Base-by-base conservation (phyloP, 1,139 yeast species). In the Yamadazyma taylorii region DNA sequence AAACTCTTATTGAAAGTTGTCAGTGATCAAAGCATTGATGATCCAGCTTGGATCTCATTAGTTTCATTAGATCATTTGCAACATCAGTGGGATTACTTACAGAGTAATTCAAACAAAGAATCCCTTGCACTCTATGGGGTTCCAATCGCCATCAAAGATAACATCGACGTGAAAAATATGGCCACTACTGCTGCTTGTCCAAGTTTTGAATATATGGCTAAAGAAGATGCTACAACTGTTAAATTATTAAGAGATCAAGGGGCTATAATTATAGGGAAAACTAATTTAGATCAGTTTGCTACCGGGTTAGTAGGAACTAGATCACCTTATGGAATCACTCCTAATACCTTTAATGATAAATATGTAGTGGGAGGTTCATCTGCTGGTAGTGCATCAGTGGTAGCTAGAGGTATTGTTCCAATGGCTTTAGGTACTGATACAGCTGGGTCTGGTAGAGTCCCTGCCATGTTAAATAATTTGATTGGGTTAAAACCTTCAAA, bases 381-480 rank as follows among this genome's bases (percentile, higher is more conserved):
- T 24, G 88, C 97, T 2, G 98, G 98, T n/a, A 86, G 96, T 16
- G 95, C 96, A 5, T 81, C 83, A 12, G 92, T 83, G 21, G 97
- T 88, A 15, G 89, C 89, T 14, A 73, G 89, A 49, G 97, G 97
- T 39, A 72, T 83, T 38, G 96, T 86, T 13, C 96, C 97, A 19
- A 53, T 90, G 36, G 73, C 96, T 3, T 71, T 92, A 50, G 97
- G 97, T 34, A 90, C 97, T 6, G 98, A 92, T 57, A 92, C 98
- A 31, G 97, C 97, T n/a, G 98, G 98, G 17, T 86, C 96, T 10
- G 97, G 97, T 33, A 76, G 97, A 55, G 97, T 92, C 22, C 98
- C 98, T 17, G 97, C 97, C n/a, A 92, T 89, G 17, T 73, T 90
- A 50, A 92, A 92, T 71, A 90, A 90, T 59, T 63, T 92, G 51